Base-by-base conservation (phyloP, 169 alveolate genomes). In the Theileria annulata region DNA sequence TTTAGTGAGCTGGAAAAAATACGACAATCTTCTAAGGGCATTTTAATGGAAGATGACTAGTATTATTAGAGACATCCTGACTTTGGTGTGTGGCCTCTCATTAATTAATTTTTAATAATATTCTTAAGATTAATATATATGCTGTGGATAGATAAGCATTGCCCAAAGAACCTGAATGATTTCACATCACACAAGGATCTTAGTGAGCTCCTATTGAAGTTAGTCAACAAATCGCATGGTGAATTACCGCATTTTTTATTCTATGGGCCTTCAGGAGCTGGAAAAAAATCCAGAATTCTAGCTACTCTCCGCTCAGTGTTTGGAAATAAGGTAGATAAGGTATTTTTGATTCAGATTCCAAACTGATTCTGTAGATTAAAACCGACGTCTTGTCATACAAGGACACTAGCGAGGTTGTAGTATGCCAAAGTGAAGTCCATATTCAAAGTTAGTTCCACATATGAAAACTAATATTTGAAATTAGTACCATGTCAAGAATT, bases 221-320 rank as follows among this genome's bases (percentile, higher is more conserved):
- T 97, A 12, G 94, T 95, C 21, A 69, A 86, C 64, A 88, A 86
- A 66, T 86, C 94, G 21, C 92, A 94, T 73, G 96, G 93, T 31
- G 98, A 95, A 88, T 92, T 97, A 74, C 99, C 99, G 19, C 99
- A 98, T 80, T 86, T 98, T 23, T 95, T 98, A 33, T 96, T 98
- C 90, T 98, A 98, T 86, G 99, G 99, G 8, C 98, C 99, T 0
- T 94, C 97, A 21, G 99, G 99, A 27, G 96, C 98, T n/a, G 99
- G 99, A 8, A 98, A 98, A 82, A 95, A 97, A 87, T 95, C 99
- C 3, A 71, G 99, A 59, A 96, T 96, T 10, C 94, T 95, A 51
- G 95, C 98, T 42, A 89, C 97, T 25, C 92, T 97, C 66, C 79
- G 96, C 47, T 96, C 94, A 71, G 93, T 98, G 25, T 97, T 94